These are phyloP conservation scores for Geotrichum aggregatum DNA, from an alignment of 1,139 yeast species.

Conservation along the genomic window DNA sequence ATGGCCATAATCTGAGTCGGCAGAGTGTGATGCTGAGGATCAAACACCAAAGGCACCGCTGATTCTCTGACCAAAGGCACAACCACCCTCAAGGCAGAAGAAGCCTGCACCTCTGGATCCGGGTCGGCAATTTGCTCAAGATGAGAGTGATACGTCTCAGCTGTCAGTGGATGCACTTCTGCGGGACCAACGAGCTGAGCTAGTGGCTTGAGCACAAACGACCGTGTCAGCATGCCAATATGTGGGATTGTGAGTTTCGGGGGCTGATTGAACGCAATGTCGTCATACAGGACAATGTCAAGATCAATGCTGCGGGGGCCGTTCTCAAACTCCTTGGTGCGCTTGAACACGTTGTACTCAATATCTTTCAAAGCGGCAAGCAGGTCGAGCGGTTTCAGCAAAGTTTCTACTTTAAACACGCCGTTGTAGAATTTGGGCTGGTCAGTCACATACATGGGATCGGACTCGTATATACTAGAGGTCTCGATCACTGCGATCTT, in stretches of 20 bases:
- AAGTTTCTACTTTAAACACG: constrained; percentile 58
- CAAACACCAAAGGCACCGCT: constrained; percentile 27
- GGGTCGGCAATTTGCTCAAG: constrained; percentile 52
- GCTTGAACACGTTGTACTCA: constrained; percentile 65
- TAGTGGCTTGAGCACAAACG: constrained; percentile 85
- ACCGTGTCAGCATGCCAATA: constrained; percentile 77
- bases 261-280: constrained; percentile 47
- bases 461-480: constrained; percentile 79
- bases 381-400: constrained; percentile 58
- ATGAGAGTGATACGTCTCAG: constrained; percentile 71
- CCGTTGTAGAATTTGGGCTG: constrained; percentile 86
- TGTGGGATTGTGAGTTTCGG: constrained; percentile 74
- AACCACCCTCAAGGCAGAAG: constrained; percentile 33
- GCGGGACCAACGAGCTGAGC: constrained; percentile 71
- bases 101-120: constrained; percentile 31
- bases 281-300: constrained; percentile 71
- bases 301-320: constrained; percentile 91
- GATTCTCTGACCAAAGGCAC: constrained; percentile 33
- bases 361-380: constrained; percentile 62
- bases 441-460: constrained; percentile 84
- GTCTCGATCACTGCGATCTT: constrained; percentile 53
- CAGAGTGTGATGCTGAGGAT: constrained; percentile 27
- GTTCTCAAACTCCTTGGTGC: constrained; percentile 76
- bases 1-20: constrained; percentile 67
- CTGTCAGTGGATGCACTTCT: constrained; percentile 71